Conservation (phyloP, 1,139 yeast genomes). For the Tardiomyces blankii region DNA sequence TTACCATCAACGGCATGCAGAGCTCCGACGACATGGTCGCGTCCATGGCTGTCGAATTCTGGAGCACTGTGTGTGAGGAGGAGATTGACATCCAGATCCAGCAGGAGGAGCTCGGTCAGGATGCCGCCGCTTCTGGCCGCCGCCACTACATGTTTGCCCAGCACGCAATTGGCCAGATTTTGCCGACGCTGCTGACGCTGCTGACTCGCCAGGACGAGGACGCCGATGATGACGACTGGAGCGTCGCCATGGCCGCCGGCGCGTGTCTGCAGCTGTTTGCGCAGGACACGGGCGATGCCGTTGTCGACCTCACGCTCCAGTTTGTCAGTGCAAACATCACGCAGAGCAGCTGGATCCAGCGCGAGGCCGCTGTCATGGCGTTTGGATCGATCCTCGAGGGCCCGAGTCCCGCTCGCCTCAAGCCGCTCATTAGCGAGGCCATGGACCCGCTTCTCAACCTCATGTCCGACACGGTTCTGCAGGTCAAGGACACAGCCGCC, state of each 20-base stretch:
- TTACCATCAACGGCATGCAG: constrained; percentile 89
- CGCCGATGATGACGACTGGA: constrained; percentile 88
- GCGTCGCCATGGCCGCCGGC: constrained; percentile 97
- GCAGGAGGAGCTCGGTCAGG: constrained; percentile 43
- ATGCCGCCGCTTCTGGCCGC: constrained; percentile 12
- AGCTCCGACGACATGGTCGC: constrained; percentile 78
- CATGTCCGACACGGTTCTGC: constrained; percentile 63
- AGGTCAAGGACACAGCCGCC: constrained; percentile 93
- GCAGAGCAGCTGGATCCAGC: constrained; percentile 61
- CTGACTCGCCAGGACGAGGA: constrained; percentile 87
- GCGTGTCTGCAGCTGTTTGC: constrained; percentile 93
- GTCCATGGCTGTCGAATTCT: constrained; percentile 97
- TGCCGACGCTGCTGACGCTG: constrained; percentile 73
- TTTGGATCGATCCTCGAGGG: constrained; percentile 96
- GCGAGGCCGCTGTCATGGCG: constrained; percentile 99
- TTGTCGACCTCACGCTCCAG: constrained; percentile 71
- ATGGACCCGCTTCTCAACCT: constrained; percentile 62
- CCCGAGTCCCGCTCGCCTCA: constrained; percentile 68
- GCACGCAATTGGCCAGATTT: constrained; percentile 70
- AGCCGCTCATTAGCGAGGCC: constrained; percentile 65
- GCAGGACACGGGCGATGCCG: constrained; percentile 75
- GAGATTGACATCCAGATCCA: constrained; percentile 73
- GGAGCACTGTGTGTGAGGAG: constrained; percentile 97
- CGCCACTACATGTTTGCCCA: constrained; percentile 60
- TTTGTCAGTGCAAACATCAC: constrained; percentile 71